phyloP scores from a whole-genome alignment of 2,329 filamentous ascomycete genomes.

The Orbilia oligospora region DNA sequence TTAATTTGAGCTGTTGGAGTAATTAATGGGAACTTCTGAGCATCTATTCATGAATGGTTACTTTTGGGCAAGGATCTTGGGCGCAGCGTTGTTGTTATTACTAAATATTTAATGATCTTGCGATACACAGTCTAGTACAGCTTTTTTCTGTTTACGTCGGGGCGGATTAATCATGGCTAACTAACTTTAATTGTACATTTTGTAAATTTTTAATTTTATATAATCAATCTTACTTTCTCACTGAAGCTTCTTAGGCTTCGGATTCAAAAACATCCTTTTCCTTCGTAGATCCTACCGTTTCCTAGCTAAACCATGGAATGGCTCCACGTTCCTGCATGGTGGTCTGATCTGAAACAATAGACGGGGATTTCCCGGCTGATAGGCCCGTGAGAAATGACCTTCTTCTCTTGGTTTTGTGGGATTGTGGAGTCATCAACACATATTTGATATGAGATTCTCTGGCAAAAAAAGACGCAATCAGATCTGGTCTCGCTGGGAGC shows the following conservation, averaged over 20 bases:
- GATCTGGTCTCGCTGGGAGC: too few species aligned
- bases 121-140: too few species aligned
- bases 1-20: constrained; percentile 1
- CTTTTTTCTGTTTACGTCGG: neutral
- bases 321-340: constrained; percentile 13
- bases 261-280: neutral
- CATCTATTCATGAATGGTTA: neutral
- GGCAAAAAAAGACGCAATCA: too few species aligned
- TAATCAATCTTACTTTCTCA: constrained; percentile 2
- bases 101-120: neutral
- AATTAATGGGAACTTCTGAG: neutral
- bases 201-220: constrained; percentile 15
- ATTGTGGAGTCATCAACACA: constrained; percentile 41
- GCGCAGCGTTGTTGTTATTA: neutral
- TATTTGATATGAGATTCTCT: neutral
- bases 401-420: neutral
- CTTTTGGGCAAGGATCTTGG: neutral
- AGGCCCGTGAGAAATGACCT: constrained; percentile 39
- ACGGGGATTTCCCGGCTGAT: constrained; percentile 39
- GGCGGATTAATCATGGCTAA: neutral
- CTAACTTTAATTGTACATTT: neutral
- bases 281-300: neutral
- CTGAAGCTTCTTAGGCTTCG: neutral
- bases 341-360: constrained; percentile 44
- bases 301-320: neutral